Percentiles rank a stretch among this genome's conserved stretches.
phyloP scores from a whole-genome alignment of 768 basidiomycete species.

The Mrakia frigida region DNA sequence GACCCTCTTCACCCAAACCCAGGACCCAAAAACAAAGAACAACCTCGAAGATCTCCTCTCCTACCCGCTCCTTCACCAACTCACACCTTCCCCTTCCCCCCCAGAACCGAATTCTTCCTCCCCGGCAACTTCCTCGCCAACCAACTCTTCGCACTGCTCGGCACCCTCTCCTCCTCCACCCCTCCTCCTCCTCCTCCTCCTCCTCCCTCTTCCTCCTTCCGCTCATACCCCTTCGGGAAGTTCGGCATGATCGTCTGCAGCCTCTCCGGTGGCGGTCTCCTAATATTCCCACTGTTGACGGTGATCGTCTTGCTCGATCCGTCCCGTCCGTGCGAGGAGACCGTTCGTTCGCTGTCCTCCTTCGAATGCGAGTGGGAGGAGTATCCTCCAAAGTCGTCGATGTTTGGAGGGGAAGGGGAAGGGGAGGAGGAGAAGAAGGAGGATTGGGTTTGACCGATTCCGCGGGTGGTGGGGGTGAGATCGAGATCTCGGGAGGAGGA shows the following conservation, averaged over 20 bases:
- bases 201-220: background rate
- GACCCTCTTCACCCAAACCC: too few relatives aligned
- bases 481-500: background rate
- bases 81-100: background rate
- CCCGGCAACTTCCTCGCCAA: background rate
- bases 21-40: too few relatives aligned
- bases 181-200: background rate
- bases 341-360: constrained; percentile 11
- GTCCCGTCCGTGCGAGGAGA: constrained; percentile 6
- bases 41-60: too few relatives aligned
- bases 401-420: background rate
- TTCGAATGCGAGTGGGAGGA: background rate
- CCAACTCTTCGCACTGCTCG: background rate
- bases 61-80: background rate
- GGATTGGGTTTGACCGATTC: background rate
- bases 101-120: background rate
- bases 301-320: constrained; percentile 1
- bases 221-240: background rate
- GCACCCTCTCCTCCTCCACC: background rate
- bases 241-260: constrained; percentile 10
- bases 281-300: too few relatives aligned
- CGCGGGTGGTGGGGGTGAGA: background rate
- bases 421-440: background rate
- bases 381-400: constrained; percentile 11
- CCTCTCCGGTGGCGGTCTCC: background rate